Evolutionary conservation across 1,284 basidiomycete genomes (phyloP), one percentile per base, ranked within the genome.

Genomic region (Puccinia polysora): DNA sequence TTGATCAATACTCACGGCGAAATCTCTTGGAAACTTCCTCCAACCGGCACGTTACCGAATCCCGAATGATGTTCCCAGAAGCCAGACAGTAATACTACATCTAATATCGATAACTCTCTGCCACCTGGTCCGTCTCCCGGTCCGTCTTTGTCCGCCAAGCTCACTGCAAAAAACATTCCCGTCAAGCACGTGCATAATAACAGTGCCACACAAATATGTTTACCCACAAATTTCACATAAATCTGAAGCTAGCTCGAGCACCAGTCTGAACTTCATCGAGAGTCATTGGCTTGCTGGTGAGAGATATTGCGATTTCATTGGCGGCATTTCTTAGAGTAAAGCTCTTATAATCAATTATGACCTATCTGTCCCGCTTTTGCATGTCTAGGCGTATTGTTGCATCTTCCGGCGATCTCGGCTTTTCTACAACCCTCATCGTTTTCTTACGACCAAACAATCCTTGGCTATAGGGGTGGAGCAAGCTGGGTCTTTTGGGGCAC

Each of bases 241-340:
- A 28, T 20, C 25, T 60, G 23, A 60, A 64, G 62, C 32, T 49
- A 52, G 62, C 18, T 50, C 49, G 25, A 64, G 47, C 45, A 12
- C 67, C 30, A 49, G 45, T 18, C 30, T 70, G 20, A 70, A 62
- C 23, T 43, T 70, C n/a, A 53, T 70, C 47, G 58, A 70, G 52
- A 70, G 67, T 47, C 56, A 70, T 53, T 70, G 67, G 67, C 47
- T 70, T 15, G 67, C 67, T 25, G 67, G 67, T 70, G 49, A 23
- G 67, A n/a, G 23, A 15, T 25, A 7, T 18, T 25, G 10, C 32
- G 4, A 6, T 14, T 30, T 15, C 23, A 45, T 36, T n/a, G n/a
- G n/a, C n/a, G n/a, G n/a, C n/a, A n/a, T n/a, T n/a, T n/a, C n/a
- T n/a, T n/a, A n/a, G 43, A 12, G 12, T 47, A n/a, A n/a, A 12